phyloP scores from a whole-genome alignment of 2,329 filamentous ascomycete species.

The Aureobasidium namibiae region DNA sequence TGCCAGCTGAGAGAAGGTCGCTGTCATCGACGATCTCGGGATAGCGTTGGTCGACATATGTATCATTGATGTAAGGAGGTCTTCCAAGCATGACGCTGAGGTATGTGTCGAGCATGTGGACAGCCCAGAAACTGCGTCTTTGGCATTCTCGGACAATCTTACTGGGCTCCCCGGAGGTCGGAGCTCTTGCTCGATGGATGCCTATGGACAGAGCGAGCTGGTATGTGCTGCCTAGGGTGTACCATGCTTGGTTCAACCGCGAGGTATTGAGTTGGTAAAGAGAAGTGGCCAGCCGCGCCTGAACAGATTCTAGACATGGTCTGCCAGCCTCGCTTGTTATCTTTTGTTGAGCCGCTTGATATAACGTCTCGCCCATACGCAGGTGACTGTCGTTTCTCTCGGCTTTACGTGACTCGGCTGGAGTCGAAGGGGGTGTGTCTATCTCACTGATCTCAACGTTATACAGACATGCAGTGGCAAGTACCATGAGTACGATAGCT shows the following conservation, averaged over 20 bases:
- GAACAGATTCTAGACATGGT: slow-evolving; percentile 15
- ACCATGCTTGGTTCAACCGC: slow-evolving; percentile 27
- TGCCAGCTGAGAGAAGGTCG: slow-evolving; percentile 39
- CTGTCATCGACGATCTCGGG: slow-evolving; percentile 50
- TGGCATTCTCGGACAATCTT: slow-evolving; percentile 38
- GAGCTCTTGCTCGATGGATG: slow-evolving; percentile 28
- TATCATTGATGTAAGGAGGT: slow-evolving; percentile 52
- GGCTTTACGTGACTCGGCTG: neutral
- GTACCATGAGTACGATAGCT: slow-evolving; percentile 9
- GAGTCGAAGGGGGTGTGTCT: neutral
- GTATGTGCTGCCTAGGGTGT: slow-evolving; percentile 22
- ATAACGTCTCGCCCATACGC: neutral
- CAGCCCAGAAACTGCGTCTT: slow-evolving; percentile 54
- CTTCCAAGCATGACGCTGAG: slow-evolving; percentile 54
- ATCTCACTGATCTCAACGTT: neutral
- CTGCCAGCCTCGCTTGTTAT: slow-evolving; percentile 12
- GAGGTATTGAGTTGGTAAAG: slow-evolving; percentile 17
- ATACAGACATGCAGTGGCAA: slow-evolving; percentile 5
- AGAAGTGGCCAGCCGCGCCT: slow-evolving; percentile 16
- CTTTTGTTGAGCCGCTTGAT: neutral
- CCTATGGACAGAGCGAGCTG: slow-evolving; percentile 17
- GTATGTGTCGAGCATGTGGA: slow-evolving; percentile 56
- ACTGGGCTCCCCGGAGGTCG: slow-evolving; percentile 20
- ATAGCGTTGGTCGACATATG: slow-evolving; percentile 56
- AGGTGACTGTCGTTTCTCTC: neutral